Evolutionary conservation across 306 rosid genomes (phyloP).

Genomic region (Casuarina cunninghamiana): DNA sequence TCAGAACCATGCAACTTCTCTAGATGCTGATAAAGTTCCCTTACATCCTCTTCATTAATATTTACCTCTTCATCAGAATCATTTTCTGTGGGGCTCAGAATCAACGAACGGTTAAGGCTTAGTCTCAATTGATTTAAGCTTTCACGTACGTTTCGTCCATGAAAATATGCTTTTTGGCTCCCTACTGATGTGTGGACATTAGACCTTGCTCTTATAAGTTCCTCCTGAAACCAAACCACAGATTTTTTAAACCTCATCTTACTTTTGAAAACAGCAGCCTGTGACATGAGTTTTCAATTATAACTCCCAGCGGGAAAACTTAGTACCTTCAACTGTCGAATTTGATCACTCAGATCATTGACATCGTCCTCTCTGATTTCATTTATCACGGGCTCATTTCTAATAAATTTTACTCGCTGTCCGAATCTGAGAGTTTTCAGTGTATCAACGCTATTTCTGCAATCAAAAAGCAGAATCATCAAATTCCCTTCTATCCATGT

Average conservation of each 20-base stretch:
- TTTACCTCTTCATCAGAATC: slow-evolving; percentile 62
- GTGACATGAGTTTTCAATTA: slow-evolving; percentile 17
- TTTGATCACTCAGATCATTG: slow-evolving; percentile 88
- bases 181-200: slow-evolving; percentile 45
- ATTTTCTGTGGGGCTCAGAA: slow-evolving; percentile 56
- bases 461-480: slow-evolving; percentile 32
- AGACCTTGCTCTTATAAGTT: slow-evolving; percentile 77
- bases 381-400: slow-evolving; percentile 79
- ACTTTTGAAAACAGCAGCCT: not conserved
- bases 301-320: slow-evolving; percentile 8
- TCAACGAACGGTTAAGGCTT: slow-evolving; percentile 83
- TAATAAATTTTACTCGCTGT: slow-evolving; percentile 67
- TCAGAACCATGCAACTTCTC: slow-evolving; percentile 60
- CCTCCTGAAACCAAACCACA: slow-evolving; percentile 62
- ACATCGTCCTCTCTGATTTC: slow-evolving; percentile 85
- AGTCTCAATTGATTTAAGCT: slow-evolving; percentile 81
- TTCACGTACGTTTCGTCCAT: slow-evolving; percentile 71
- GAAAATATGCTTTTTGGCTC: slow-evolving; percentile 52
- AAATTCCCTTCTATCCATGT: not conserved
- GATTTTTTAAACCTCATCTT: slow-evolving; percentile 11
- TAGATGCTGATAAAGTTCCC: slow-evolving; percentile 64
- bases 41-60: slow-evolving; percentile 67
- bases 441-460: slow-evolving; percentile 68
- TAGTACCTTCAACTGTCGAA: slow-evolving; percentile 82
- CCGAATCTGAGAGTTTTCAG: slow-evolving; percentile 83